phyloP scores from a whole-genome alignment of 2,329 filamentous ascomycete genomes.

The Aspergillus tanneri region DNA sequence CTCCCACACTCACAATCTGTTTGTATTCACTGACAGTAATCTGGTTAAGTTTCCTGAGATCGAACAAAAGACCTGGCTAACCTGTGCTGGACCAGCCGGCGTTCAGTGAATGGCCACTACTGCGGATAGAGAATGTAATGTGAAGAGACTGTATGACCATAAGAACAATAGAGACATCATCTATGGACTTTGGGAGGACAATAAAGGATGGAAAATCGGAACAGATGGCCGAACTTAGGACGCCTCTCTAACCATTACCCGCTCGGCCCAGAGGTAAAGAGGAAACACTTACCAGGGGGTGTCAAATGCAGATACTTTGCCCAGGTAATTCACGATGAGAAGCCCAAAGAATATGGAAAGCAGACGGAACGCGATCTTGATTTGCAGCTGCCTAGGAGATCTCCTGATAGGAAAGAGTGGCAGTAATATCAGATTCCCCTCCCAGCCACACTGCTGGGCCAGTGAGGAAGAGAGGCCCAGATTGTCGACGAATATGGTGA shows the following conservation, averaged over 20 bases:
- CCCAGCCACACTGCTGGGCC: background rate
- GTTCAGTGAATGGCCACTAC: slow-evolving; percentile 21
- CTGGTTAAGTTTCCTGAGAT: slow-evolving; percentile 44
- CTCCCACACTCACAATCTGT: slow-evolving; percentile 44
- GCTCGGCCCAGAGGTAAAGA: background rate
- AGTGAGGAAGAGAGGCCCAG: background rate
- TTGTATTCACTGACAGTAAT: slow-evolving; percentile 36
- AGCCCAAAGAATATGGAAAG: background rate
- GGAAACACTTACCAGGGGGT: background rate
- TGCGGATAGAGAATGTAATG: slow-evolving; percentile 20
- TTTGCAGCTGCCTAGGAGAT: background rate
- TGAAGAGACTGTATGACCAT: slow-evolving; percentile 4
- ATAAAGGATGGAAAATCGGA: background rate
- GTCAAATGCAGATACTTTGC: background rate
- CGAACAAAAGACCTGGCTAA: slow-evolving; percentile 48
- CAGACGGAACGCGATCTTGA: background rate
- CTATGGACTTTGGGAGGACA: background rate
- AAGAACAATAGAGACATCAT: background rate
- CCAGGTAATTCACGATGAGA: background rate
- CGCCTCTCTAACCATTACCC: too few relatives aligned
- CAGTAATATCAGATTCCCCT: background rate
- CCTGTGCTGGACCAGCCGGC: slow-evolving; percentile 22
- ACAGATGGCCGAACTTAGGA: background rate
- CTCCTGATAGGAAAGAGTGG: background rate
- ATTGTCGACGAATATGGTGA: background rate